Percentiles rank a stretch among this genome's conserved stretches.
phyloP scores from a whole-genome alignment of 2,329 filamentous ascomycete genomes.

The Phialophora chinensis region DNA sequence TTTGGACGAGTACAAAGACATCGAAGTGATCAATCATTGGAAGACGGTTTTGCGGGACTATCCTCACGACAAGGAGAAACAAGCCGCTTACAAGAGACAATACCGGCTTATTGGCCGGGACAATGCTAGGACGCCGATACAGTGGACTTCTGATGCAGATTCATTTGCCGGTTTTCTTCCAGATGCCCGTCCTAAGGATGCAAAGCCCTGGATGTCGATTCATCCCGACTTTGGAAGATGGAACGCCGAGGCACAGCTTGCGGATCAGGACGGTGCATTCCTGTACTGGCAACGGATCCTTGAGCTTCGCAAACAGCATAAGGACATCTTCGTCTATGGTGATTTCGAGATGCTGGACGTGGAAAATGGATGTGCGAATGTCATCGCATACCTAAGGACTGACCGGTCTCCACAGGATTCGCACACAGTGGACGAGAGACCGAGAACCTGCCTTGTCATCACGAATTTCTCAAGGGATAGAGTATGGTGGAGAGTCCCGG shows the following conservation, averaged over 20 bases:
- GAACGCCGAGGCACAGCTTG: constrained; percentile 63
- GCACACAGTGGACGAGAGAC: background rate
- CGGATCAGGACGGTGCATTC: constrained; percentile 56
- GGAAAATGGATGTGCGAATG: constrained; percentile 14
- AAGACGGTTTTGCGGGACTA: constrained; percentile 38
- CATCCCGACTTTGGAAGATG: constrained; percentile 60
- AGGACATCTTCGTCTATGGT: constrained; percentile 58
- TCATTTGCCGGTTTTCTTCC: constrained; percentile 66
- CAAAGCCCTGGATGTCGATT: constrained; percentile 64
- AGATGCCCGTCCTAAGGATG: constrained; percentile 11
- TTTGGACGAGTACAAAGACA: constrained; percentile 51
- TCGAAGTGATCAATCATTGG: constrained; percentile 59
- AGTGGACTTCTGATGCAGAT: constrained; percentile 61
- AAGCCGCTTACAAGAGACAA: constrained; percentile 20
- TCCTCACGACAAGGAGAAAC: constrained; percentile 23
- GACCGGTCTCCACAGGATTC: constrained; percentile 15
- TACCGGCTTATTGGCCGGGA: constrained; percentile 48
- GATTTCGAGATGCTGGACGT: constrained; percentile 37
- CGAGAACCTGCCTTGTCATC: constrained; percentile 29
- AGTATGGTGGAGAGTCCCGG: constrained; percentile 31
- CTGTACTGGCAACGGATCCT: constrained; percentile 67
- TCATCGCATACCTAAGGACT: constrained; percentile 32
- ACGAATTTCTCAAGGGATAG: constrained; percentile 31
- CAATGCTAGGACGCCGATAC: constrained; percentile 71
- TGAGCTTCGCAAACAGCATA: constrained; percentile 60